These are phyloP conservation scores for Penicillium hesseltinei DNA, from an alignment of 2,329 filamentous ascomycete genomes.

Conservation along the genomic window DNA sequence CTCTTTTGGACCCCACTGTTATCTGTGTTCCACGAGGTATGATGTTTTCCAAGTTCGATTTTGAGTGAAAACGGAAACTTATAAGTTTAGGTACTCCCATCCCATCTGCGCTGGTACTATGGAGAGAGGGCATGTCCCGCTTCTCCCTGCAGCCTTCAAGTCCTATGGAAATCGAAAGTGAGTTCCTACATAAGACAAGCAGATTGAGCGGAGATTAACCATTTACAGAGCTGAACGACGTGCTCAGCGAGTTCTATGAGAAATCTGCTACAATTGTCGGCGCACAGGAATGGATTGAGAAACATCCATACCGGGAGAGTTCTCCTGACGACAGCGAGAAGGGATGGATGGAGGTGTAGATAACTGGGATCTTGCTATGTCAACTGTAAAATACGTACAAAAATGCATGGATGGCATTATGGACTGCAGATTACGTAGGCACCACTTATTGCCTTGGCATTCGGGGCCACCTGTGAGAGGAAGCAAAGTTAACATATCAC, in stretches of 20 bases:
- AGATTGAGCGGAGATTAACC: background rate
- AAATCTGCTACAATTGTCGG: background rate
- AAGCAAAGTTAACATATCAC: background rate
- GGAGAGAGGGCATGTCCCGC: constrained; percentile 5
- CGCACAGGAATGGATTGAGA: constrained; percentile 10
- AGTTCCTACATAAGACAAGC: background rate
- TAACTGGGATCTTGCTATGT: background rate
- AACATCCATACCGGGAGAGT: constrained; percentile 5
- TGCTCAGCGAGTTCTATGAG: constrained; percentile 9
- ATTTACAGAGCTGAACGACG: constrained; percentile 1
- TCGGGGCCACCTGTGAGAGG: background rate
- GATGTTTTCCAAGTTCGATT: background rate
- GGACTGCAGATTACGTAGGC: background rate
- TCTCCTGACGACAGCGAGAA: constrained; percentile 5
- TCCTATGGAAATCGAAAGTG: constrained; percentile 5
- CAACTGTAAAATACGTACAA: background rate
- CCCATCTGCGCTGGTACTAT: constrained; percentile 4
- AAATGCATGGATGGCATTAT: background rate
- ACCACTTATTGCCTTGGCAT: background rate
- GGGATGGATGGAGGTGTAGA: constrained; percentile 2
- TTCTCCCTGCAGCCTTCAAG: constrained; percentile 9
- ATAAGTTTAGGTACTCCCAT: constrained; percentile 1
- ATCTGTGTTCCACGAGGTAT: constrained; percentile 6
- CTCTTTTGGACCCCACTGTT: constrained; percentile 3
- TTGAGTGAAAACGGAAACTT: background rate